Conservation (phyloP, 2,329 filamentous ascomycete genomes). For the Xylariaceae sp. region DNA sequence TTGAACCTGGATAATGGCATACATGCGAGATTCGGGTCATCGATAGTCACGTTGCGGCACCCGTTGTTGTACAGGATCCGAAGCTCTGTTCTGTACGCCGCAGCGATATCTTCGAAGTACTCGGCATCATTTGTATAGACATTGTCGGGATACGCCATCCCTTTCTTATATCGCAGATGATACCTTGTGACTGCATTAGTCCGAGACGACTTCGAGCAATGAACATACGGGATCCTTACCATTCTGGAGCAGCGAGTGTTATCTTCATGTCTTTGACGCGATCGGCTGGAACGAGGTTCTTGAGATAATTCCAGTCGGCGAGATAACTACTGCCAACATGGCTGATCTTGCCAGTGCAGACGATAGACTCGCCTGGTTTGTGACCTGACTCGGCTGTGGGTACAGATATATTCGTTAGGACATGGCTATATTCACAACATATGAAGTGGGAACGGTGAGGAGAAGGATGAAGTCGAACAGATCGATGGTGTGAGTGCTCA, state of each 20-base stretch:
- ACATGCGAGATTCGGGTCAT: constrained; percentile 64
- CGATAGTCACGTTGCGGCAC: constrained; percentile 60
- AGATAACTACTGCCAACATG: constrained; percentile 41
- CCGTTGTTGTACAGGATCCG: constrained; percentile 58
- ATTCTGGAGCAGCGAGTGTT: constrained; percentile 49
- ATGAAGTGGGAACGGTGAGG: background rate
- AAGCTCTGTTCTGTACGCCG: constrained; percentile 54
- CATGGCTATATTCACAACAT: background rate
- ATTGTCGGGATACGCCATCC: constrained; percentile 50
- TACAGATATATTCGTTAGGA: constrained; percentile 3
- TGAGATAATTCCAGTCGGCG: constrained; percentile 39
- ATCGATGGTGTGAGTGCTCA: background rate
- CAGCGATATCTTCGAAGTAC: constrained; percentile 61
- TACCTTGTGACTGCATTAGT: constrained; percentile 28
- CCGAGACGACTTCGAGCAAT: background rate
- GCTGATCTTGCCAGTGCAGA: constrained; percentile 44
- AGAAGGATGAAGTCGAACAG: background rate
- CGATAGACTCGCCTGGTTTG: constrained; percentile 42
- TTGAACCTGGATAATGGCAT: constrained; percentile 29
- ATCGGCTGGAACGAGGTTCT: constrained; percentile 49
- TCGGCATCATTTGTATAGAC: constrained; percentile 54
- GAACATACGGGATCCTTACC: constrained; percentile 24
- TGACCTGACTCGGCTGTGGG: constrained; percentile 39
- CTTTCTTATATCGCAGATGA: constrained; percentile 54
- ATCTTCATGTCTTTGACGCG: constrained; percentile 54